Conservation (phyloP, 148 eudicot species). For the Silene uniflora region DNA sequence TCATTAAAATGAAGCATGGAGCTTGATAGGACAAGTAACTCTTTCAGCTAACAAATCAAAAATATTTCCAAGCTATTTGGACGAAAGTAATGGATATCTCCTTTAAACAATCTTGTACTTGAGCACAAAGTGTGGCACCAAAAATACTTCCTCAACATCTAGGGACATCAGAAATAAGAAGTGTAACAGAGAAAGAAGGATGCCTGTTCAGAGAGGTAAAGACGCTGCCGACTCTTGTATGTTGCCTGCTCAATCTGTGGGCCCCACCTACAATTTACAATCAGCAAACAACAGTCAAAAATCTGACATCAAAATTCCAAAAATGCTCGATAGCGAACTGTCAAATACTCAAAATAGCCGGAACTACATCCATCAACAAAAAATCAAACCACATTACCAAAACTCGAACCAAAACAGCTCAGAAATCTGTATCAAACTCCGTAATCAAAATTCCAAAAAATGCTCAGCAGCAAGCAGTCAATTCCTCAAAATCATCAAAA, state of each 20-base stretch:
- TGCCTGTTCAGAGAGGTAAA: slow-evolving; percentile 92
- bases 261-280: slow-evolving; percentile 66
- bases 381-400: background rate
- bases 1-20: too few species aligned
- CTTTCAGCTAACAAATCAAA: too few species aligned
- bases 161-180: background rate
- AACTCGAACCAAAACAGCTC: background rate
- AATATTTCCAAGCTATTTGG: too few species aligned
- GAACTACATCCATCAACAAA: too few species aligned
- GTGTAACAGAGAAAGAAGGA: background rate
- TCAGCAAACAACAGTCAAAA: background rate
- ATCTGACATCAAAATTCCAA: background rate
- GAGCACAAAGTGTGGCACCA: too few species aligned
- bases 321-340: too few species aligned
- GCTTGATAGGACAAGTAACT: too few species aligned
- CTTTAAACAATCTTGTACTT: too few species aligned
- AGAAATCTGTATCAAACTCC: too few species aligned
- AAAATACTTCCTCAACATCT: background rate
- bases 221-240: slow-evolving; percentile 72
- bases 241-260: slow-evolving; percentile 70
- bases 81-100: too few species aligned
- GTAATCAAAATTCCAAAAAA: too few species aligned
- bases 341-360: too few species aligned
- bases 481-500: background rate
- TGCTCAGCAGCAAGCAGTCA: background rate